These are phyloP conservation scores for Zizania palustris DNA, from an alignment of 202 grass and related monocot genomes.

Conservation along the genomic window DNA sequence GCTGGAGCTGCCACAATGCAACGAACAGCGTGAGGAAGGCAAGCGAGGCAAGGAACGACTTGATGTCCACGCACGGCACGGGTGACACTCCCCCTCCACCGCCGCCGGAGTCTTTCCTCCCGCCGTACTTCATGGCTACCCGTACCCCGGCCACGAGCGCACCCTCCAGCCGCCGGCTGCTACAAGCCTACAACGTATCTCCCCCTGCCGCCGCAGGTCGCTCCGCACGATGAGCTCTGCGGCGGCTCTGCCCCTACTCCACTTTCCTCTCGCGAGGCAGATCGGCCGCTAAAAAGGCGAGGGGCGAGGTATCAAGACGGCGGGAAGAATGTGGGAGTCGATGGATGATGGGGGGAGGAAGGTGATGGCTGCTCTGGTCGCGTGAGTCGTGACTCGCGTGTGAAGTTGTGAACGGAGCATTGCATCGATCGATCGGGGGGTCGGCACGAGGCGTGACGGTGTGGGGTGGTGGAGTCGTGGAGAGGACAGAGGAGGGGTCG, in stretches of 20 bases:
- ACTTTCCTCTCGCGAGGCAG: neutral
- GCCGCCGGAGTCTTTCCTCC: slow-evolving; percentile 60
- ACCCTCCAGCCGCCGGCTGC: neutral
- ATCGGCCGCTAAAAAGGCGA: neutral
- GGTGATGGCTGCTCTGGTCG: too few species aligned
- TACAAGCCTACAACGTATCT: neutral
- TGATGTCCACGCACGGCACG: slow-evolving; percentile 74
- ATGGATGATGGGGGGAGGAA: neutral
- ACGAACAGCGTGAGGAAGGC: slow-evolving; percentile 74
- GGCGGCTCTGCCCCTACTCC: too few species aligned
- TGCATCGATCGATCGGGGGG: neutral
- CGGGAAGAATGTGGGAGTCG: slow-evolving; percentile 18
- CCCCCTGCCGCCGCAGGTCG: neutral
- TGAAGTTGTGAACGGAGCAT: neutral
- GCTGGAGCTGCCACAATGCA: slow-evolving; percentile 85
- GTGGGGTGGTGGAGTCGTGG: too few species aligned
- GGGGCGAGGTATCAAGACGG: neutral
- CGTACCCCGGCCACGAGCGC: too few species aligned
- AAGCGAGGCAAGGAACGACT: slow-evolving; percentile 69
- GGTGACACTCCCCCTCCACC: slow-evolving; percentile 26
- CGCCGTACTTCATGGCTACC: slow-evolving; percentile 55
- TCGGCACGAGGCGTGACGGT: neutral
- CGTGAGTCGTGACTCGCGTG: too few species aligned
- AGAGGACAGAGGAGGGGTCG: neutral
- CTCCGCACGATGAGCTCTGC: neutral